Base-by-base conservation (phyloP, 352 stramenopile genomes). In the Blastocystis sp. region DNA sequence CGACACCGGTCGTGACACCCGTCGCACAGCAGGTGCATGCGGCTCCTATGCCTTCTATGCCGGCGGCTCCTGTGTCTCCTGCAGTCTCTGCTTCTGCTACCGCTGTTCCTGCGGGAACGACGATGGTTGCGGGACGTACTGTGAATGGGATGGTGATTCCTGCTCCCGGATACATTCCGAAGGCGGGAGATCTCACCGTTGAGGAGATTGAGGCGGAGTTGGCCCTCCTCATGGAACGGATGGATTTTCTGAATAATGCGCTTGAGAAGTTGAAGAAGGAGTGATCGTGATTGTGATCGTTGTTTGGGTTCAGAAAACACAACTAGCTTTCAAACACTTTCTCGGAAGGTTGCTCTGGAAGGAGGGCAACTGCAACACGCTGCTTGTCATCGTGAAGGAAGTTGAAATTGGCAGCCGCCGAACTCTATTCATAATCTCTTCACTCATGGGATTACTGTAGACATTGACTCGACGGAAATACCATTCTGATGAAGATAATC, bases 171-270 rank as follows among this genome's bases (percentile, higher is more conserved):
- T 81, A 81, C 34, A 81, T 81, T 42, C 69, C 69, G 49, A 81
- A 81, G 69, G 69, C 69, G 36, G 69, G 69, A 4, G 56, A 81
- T 32, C 32, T 81, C 18, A 81, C 69, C 9, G 48, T 81, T 14
- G 69, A 81, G 51, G 69, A 81, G 24, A 81, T 81, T 51, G 69
- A 81, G 34, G 69, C 69, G 24, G 69, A 81, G 34, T 42, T 81
- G 46, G 69, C 69, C 21, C n/a, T 81, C 24, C 48, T 81, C 6
- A 64, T 64, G 69, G 69, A 81, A 42, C 14, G 69, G 44, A 81
- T 81, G 69, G 69, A 81, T 4, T 81, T 81, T 40, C 63, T 81
- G 53, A 81, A 81, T 49, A 81, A 65, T 64, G 69, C 44, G 29
- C 69, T 81, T 14, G 69, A 81, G 34, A 51, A 81, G 32, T 61